Evolutionary conservation across 192 early-diverging fungal genomes (phyloP), one percentile per base, ranked within the genome.

Genomic region (Phycomyces blakesleeanus): DNA sequence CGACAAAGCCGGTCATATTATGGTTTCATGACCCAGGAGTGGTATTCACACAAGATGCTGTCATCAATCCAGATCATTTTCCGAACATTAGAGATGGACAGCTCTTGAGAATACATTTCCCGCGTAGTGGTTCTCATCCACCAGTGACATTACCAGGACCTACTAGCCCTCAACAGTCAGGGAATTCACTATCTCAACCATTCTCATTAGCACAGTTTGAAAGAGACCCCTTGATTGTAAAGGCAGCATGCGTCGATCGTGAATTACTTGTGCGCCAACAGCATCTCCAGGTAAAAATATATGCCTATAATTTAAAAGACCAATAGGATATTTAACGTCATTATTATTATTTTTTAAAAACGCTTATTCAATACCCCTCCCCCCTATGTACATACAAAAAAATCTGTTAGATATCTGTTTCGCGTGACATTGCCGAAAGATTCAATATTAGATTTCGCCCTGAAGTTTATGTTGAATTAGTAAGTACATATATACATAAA

Each of bases 371-470:
- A 44, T 66, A 21, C 63, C 14, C 24, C 16, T 24, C 54, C 16
- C 60, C 12, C 20, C 37, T 61, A n/a, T n/a, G n/a, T n/a, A n/a
- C n/a, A n/a, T n/a, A n/a, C n/a, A n/a, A n/a, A n/a, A n/a, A n/a
- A n/a, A n/a, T n/a, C n/a, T n/a, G n/a, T n/a, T 65, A 90, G 87
- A 77, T 91, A 10, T 90, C 88, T 7, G 70, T 92, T 5, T 79
- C 83, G 3, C 82, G 77, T 55, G 78, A 87, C 67, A 83, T 93
- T 56, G 88, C 91, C 8, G 73, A 76, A 4, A 56, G 78, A 21
- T 91, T 90, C 59, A 74, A 83, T 34, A 70, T 92, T 22, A 73
- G 75, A 29, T 59, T 84, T 22, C 78, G 85, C 12, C 75, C 76
- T 21, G 81, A 89, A 50, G 86, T 92, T 7, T 59, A 83, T 41